Base-by-base conservation (phyloP, 2,329 filamentous ascomycete species). In the Penicillium sp. region DNA sequence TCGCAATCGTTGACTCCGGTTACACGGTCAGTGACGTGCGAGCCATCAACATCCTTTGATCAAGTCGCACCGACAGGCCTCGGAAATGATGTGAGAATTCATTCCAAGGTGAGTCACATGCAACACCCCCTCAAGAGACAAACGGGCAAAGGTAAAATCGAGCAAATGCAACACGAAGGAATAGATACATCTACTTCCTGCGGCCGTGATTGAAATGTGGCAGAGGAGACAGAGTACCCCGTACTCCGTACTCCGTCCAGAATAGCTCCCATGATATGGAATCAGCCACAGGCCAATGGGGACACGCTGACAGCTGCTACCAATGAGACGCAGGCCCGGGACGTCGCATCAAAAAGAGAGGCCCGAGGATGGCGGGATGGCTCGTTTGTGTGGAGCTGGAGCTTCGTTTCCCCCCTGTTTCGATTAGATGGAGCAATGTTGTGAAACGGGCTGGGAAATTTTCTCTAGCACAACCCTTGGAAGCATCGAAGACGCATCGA, bases 401-500 rank as follows among this genome's bases (percentile, higher is more conserved):
- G 34, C 34, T 36, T n/a, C n/a, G 8, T 27, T 38, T 38, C 39
- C 29, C 21, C 38, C n/a, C 42, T 40, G 50, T 52, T 16, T 36
- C 36, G 14, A 18, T 21, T 52, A 52, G 53, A 36, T 43, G 43
- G 43, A 49, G 29, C 34, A 38, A 4, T 31, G 5, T 22, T 42
- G 52, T 36, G 36, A 47, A 38, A 46, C 39, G 31, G 49, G 44
- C 10, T 43, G 16, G n/a, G 13, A 11, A 36, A n/a, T 36, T 36
- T 40, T 13, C 27, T 24, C 14, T 42, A 49, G 44, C 48, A 45
- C 39, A 47, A 46, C 14, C 21, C 13, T 21, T 43, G 36, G 44
- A 52, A 62, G 65, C 58, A 68, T 64, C 60, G 67, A 69, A 69
- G 64, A 66, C 58, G 67, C 66, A 68, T 67, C 64, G 65, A 69